Percentiles rank a stretch among this genome's conserved stretches.
These are phyloP conservation scores for Chlorella sp. DNA, from an alignment of 139 green algal species.

Conservation along the genomic window DNA sequence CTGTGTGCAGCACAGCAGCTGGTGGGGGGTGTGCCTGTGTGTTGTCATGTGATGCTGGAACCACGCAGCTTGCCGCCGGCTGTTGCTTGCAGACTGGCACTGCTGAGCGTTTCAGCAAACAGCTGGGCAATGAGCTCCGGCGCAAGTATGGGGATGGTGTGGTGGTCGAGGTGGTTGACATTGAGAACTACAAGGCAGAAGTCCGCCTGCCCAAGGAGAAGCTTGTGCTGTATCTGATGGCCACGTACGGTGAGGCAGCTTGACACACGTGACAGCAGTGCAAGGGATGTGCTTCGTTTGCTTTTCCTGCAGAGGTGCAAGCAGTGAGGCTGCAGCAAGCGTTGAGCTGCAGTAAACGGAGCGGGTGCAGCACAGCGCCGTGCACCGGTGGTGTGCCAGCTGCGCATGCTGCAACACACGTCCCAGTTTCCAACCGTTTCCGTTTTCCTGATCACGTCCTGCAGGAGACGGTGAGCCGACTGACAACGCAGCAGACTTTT, in stretches of 20 bases:
- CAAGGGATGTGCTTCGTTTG: no score
- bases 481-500: conserved; percentile 80
- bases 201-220: conserved; percentile 56
- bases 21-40: not conserved
- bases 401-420: no score
- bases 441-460: no score
- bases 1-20: not conserved
- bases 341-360: no score
- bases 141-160: conserved; percentile 52
- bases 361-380: no score
- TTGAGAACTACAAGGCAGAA: conserved; percentile 52
- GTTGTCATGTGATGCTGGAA: no score
- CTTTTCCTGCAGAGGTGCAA: no score
- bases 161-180: conserved; percentile 61
- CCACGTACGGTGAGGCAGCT: conserved; percentile 97
- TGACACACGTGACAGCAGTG: no score
- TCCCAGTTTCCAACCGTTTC: no score
- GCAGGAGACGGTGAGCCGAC: conserved; percentile 96
- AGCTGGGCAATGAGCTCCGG: conserved; percentile 45
- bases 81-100: conserved; percentile 35
- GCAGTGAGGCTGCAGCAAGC: no score
- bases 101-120: conserved; percentile 83
- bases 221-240: conserved; percentile 72
- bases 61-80: no score
- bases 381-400: no score